Percentiles rank a stretch among this genome's conserved stretches.
These are phyloP conservation scores for Xerophyta viscosa DNA, from an alignment of 106 monocot genomes.

Conservation along the genomic window DNA sequence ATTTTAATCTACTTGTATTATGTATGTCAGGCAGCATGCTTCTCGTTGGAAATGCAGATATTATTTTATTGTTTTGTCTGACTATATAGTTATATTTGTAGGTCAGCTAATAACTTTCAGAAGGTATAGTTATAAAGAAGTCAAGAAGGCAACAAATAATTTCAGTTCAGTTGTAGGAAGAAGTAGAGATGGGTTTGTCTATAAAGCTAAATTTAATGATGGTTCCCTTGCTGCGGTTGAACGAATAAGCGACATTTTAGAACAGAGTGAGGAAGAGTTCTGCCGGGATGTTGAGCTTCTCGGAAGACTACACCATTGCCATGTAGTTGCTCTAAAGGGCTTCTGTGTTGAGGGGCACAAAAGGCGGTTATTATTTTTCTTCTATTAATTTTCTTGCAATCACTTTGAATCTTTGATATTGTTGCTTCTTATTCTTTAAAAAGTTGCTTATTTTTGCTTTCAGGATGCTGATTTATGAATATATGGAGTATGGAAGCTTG, in stretches of 20 bases:
- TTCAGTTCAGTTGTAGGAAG: conserved; percentile 69
- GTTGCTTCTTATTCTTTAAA: no score
- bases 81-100: conserved; percentile 16
- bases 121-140: conserved; percentile 68
- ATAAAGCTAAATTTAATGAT: conserved; percentile 59
- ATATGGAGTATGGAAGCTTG: conserved; percentile 97
- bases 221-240: conserved; percentile 70
- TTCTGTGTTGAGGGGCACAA: conserved; percentile 64
- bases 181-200: conserved; percentile 86
- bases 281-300: conserved; percentile 78
- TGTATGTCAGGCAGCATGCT: no score
- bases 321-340: conserved; percentile 79
- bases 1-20: no score
- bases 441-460: conserved; percentile 9
- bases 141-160: conserved; percentile 59
- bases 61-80: neutral
- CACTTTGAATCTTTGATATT: conserved; percentile 1
- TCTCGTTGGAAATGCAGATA: neutral
- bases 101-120: conserved; percentile 59
- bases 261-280: conserved; percentile 88
- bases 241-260: conserved; percentile 44
- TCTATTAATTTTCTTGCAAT: neutral
- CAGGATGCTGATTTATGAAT: conserved; percentile 88
- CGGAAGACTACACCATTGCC: conserved; percentile 82
- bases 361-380: conserved; percentile 37